Conservation (phyloP, 257 asterid species). For the Asclepias syriaca region DNA sequence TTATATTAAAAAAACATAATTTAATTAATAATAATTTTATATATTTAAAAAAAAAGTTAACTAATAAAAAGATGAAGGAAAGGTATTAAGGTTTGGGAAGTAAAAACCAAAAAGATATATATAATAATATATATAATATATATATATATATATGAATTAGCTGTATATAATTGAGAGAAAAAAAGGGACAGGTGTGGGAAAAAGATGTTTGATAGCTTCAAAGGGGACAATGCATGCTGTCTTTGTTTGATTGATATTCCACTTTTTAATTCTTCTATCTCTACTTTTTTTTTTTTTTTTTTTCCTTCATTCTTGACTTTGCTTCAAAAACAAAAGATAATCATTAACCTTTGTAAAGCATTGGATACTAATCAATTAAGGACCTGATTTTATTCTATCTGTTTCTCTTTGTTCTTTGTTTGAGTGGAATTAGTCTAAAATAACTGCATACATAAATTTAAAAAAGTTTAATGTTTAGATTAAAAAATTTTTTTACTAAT, state of each 20-base stretch:
- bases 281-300: not conserved
- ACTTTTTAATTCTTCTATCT: conserved; percentile 16
- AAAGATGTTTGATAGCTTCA: conserved; percentile 24
- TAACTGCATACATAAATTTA: too few species aligned
- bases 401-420: not conserved
- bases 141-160: not conserved
- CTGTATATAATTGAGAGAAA: not conserved
- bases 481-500: too few species aligned
- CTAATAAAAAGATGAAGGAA: too few species aligned
- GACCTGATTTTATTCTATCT: conserved; percentile 1
- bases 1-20: too few species aligned
- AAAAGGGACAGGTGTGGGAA: conserved; percentile 19
- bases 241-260: conserved; percentile 24
- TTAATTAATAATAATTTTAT: too few species aligned
- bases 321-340: conserved; percentile 35
- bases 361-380: conserved; percentile 4
- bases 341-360: conserved; percentile 24
- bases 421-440: too few species aligned
- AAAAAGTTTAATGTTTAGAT: too few species aligned
- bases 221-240: conserved; percentile 46
- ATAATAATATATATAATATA: not conserved
- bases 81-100: not conserved
- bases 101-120: not conserved
- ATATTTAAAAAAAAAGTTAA: too few species aligned
- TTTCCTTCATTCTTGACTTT: conserved; percentile 13